A percentile compares a stretch with the other conserved stretches of the same genome.
These are phyloP conservation scores for Xylaria sp. DNA, from an alignment of 2,329 filamentous ascomycete genomes.

Conservation along the genomic window DNA sequence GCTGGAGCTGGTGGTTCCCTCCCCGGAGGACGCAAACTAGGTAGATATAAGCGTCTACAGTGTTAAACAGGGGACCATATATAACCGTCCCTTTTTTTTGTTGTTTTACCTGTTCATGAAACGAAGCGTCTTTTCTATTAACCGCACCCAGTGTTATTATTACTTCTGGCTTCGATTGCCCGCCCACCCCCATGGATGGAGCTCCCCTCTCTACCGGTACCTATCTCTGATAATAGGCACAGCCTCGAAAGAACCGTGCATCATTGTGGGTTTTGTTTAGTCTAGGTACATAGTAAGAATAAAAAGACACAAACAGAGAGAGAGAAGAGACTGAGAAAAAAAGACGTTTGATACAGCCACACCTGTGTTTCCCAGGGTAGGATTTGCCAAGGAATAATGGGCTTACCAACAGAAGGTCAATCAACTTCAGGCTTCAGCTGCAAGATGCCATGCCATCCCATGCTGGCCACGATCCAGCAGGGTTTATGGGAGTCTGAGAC, in stretches of 20 bases:
- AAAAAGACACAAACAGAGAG: too few relatives aligned
- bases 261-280: not conserved
- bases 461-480: slow-evolving; percentile 8
- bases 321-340: not conserved
- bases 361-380: slow-evolving; percentile 11
- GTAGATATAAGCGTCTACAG: not conserved
- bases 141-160: slow-evolving; percentile 12
- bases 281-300: slow-evolving; percentile 1
- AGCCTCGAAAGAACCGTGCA: slow-evolving; percentile 20
- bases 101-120: slow-evolving; percentile 3
- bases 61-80: slow-evolving; percentile 9
- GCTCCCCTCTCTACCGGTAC: not conserved
- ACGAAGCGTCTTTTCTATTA: slow-evolving; percentile 11
- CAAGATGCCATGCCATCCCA: slow-evolving; percentile 7
- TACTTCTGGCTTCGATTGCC: not conserved
- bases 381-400: slow-evolving; percentile 13
- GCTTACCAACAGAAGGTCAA: slow-evolving; percentile 9
- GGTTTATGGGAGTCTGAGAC: slow-evolving; percentile 16
- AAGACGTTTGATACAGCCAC: slow-evolving; percentile 3
- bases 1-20: not conserved
- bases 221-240: not conserved
- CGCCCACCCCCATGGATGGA: not conserved
- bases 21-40: too few relatives aligned
- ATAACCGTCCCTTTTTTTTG: slow-evolving; percentile 2
- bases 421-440: slow-evolving; percentile 15